Percentiles rank a stretch among this genome's conserved stretches.
These are phyloP conservation scores for Geosiphon pyriformis DNA, from an alignment of 192 early-diverging fungal species.

Conservation along the genomic window DNA sequence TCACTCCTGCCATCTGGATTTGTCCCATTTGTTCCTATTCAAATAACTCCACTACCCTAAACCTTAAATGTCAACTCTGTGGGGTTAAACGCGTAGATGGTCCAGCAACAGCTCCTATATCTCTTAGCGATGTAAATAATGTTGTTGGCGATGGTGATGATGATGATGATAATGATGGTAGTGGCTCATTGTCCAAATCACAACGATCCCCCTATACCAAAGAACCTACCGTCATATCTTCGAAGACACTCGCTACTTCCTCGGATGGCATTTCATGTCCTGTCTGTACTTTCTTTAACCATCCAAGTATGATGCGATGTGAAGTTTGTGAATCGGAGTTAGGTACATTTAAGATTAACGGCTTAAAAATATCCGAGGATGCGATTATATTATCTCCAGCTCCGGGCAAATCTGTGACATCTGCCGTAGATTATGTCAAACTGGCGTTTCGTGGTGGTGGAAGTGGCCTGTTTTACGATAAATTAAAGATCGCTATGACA, in stretches of 20 bases:
- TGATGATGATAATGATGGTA: conserved; percentile 1
- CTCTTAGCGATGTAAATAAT: conserved; percentile 7
- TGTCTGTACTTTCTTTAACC: conserved; percentile 86
- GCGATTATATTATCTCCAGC: not conserved
- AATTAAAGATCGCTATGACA: conserved; percentile 57
- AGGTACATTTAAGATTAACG: conserved; percentile 9
- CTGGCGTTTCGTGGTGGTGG: conserved; percentile 81
- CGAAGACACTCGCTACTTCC: not conserved
- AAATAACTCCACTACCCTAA: conserved; percentile 31
- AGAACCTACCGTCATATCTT: not conserved
- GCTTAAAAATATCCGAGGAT: not conserved
- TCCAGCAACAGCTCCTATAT: not conserved
- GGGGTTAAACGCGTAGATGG: conserved; percentile 41
- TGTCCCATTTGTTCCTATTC: conserved; percentile 50
- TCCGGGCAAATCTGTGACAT: not conserved
- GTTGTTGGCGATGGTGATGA: not conserved
- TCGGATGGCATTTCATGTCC: conserved; percentile 51
- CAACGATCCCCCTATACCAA: not conserved
- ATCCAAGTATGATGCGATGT: conserved; percentile 69
- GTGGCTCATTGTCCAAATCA: not conserved
- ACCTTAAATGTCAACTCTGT: conserved; percentile 50
- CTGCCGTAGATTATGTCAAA: conserved; percentile 41
- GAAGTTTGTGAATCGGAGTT: conserved; percentile 81
- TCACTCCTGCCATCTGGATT: conserved; percentile 36
- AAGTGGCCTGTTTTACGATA: conserved; percentile 48